Conservation (phyloP, 805 yeast genomes). For the Monosporozyma siamensis region DNA sequence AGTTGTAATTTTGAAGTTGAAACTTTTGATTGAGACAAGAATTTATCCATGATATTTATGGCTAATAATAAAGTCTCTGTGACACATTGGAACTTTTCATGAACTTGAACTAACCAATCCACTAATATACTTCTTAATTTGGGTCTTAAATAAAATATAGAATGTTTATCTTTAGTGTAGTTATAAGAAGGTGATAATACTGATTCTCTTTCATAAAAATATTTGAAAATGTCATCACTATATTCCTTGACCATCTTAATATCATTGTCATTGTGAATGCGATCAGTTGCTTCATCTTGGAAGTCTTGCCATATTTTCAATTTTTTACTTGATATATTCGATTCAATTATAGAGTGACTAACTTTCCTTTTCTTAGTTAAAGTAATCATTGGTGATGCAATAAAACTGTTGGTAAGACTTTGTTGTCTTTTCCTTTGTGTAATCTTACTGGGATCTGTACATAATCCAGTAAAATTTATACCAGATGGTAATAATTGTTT, state of each 20-base stretch:
- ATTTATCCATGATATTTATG: constrained; percentile 79
- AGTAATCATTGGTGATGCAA: constrained; percentile 1
- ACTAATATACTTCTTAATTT: constrained; percentile 76
- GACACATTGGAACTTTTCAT: constrained; percentile 65
- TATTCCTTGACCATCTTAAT: constrained; percentile 65
- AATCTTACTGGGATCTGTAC: constrained; percentile 1
- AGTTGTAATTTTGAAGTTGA: constrained; percentile 74
- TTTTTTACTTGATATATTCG: background rate
- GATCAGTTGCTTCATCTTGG: constrained; percentile 47
- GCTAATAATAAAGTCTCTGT: constrained; percentile 83
- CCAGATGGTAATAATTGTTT: constrained; percentile 1
- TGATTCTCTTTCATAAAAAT: constrained; percentile 56
- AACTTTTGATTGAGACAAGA: constrained; percentile 62
- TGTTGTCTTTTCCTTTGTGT: constrained; percentile 3
- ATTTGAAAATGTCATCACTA: constrained; percentile 72
- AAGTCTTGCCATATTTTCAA: constrained; percentile 28
- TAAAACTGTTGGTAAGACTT: background rate
- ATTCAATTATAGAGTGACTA: background rate
- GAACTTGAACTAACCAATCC: constrained; percentile 90
- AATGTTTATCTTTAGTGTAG: constrained; percentile 39
- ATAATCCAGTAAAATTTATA: background rate
- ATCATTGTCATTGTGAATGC: constrained; percentile 36
- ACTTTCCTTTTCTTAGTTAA: constrained; percentile 1
- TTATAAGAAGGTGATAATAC: constrained; percentile 59
- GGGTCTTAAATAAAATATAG: constrained; percentile 63